Evolutionary conservation across 1,139 yeast genomes (phyloP).

Genomic region (Ashbya aceris): DNA sequence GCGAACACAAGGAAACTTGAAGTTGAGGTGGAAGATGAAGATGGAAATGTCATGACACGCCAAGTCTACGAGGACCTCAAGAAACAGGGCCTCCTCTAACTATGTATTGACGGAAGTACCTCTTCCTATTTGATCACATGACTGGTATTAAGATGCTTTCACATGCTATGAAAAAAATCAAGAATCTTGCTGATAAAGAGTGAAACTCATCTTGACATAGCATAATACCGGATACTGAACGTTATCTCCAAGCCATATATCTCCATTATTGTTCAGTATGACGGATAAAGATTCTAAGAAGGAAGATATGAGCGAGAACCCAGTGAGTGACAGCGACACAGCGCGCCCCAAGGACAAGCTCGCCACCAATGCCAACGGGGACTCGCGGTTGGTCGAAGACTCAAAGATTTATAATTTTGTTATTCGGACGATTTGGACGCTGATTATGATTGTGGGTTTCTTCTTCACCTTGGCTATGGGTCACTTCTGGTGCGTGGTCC

Average conservation of each 20-base stretch:
- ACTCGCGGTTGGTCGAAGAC: slow-evolving; percentile 12
- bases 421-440: slow-evolving; percentile 89
- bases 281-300: background rate
- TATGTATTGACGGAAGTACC: no score
- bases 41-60: slow-evolving; percentile 86
- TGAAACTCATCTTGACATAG: background rate
- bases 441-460: slow-evolving; percentile 79
- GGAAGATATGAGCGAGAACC: background rate
- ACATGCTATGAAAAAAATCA: slow-evolving; percentile 1
- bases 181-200: background rate
- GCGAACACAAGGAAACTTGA: slow-evolving; percentile 36
- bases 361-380: background rate
- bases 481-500: slow-evolving; percentile 65
- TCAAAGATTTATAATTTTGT: slow-evolving; percentile 39
- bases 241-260: no score
- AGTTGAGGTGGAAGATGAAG: slow-evolving; percentile 80
- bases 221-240: no score
- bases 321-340: background rate
- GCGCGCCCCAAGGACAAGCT: background rate
- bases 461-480: slow-evolving; percentile 74
- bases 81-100: slow-evolving; percentile 55
- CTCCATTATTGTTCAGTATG: no score
- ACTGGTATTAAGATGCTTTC: background rate
- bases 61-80: slow-evolving; percentile 75
- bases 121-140: no score